Percentiles rank a stretch among this genome's conserved stretches.
These are phyloP conservation scores for Populus simonii DNA, from an alignment of 345 rosid genomes.

Conservation along the genomic window DNA sequence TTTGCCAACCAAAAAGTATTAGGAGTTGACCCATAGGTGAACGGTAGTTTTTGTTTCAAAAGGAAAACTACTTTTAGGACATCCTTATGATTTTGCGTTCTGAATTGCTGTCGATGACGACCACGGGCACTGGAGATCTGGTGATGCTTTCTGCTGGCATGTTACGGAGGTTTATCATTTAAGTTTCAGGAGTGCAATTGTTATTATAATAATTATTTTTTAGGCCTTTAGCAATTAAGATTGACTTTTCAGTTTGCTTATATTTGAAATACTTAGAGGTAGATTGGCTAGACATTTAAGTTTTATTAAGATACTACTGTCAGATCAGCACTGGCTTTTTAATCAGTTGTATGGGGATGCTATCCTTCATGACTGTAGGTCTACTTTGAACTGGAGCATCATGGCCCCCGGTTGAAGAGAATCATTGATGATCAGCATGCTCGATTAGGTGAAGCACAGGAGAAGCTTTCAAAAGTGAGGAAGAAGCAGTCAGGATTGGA, in stretches of 20 bases:
- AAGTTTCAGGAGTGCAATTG: neutral
- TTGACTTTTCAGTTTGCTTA: neutral
- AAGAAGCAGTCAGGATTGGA: conserved; percentile 58
- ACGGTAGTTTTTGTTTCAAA: neutral
- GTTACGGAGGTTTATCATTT: neutral
- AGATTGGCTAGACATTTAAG: neutral
- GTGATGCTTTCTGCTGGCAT: neutral
- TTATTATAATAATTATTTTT: neutral
- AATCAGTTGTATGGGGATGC: neutral
- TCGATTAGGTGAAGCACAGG: conserved; percentile 57
- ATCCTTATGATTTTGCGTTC: neutral
- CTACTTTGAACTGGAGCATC: conserved; percentile 80
- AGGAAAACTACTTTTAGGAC: neutral
- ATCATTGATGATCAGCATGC: conserved; percentile 68
- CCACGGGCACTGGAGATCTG: neutral
- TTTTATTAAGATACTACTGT: neutral
- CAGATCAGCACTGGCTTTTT: conserved; percentile 9
- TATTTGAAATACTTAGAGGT: neutral
- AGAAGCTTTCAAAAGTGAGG: conserved; percentile 62
- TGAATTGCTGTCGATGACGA: neutral
- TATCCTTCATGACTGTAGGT: conserved; percentile 43
- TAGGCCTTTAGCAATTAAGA: neutral
- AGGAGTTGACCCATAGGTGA: neutral
- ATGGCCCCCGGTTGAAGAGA: conserved; percentile 76
- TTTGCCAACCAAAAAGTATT: neutral